These are phyloP conservation scores for Ustilago trichophora DNA, from an alignment of 1,284 basidiomycete genomes.

Conservation along the genomic window DNA sequence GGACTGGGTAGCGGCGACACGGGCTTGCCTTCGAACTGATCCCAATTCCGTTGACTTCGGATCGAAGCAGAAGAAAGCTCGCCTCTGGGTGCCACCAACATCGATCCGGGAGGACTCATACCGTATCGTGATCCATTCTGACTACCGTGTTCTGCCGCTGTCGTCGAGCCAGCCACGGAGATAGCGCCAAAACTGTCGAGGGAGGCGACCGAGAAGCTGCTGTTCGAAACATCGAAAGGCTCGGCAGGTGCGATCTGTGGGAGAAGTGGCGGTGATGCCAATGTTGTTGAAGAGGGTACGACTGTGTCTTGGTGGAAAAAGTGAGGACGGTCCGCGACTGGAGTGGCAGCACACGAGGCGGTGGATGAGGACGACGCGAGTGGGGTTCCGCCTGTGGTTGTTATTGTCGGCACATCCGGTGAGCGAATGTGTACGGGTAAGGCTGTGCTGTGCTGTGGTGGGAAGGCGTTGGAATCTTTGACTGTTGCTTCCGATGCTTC, in stretches of 20 bases:
- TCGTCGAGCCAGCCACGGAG: slow-evolving; percentile 29
- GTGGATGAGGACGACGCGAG: slow-evolving; percentile 12
- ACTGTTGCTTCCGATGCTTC: background rate
- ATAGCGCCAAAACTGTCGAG: slow-evolving; percentile 32
- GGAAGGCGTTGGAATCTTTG: background rate
- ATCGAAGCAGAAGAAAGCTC: slow-evolving; percentile 55
- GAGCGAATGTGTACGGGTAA: slow-evolving; percentile 10
- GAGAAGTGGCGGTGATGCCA: slow-evolving; percentile 1
- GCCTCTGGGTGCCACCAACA: slow-evolving; percentile 24
- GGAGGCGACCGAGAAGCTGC: slow-evolving; percentile 34
- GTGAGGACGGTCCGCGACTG: background rate
- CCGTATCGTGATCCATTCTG: slow-evolving; percentile 26
- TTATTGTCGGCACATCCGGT: slow-evolving; percentile 24
- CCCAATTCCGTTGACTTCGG: slow-evolving; percentile 59
- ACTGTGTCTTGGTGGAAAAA: background rate
- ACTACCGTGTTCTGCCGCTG: slow-evolving; percentile 21
- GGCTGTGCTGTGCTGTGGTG: slow-evolving; percentile 1
- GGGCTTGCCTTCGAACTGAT: slow-evolving; percentile 61
- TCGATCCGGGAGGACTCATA: slow-evolving; percentile 9
- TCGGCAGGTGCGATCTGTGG: slow-evolving; percentile 6
- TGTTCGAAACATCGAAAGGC: slow-evolving; percentile 8
- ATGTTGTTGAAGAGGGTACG: background rate
- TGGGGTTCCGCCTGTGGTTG: slow-evolving; percentile 23
- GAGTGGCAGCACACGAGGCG: background rate
- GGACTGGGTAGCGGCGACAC: slow-evolving; percentile 62